Percentiles rank a stretch among this genome's conserved stretches.
Evolutionary conservation across 148 eudicot species (phyloP).

Genomic region (Polygonum aviculare): DNA sequence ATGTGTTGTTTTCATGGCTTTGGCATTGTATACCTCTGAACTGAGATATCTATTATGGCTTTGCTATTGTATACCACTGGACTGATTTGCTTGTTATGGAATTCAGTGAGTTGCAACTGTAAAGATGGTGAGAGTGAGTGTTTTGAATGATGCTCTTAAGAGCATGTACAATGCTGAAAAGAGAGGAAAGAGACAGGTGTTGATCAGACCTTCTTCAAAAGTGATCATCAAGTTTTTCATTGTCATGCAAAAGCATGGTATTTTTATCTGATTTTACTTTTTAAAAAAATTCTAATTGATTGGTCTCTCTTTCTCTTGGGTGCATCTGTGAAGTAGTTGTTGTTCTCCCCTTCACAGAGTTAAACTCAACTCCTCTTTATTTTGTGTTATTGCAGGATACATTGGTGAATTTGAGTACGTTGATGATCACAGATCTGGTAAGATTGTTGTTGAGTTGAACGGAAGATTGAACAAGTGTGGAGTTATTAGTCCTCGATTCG

Average conservation of each 20-base stretch:
- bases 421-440: conserved; percentile 38
- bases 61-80: background rate
- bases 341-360: background rate
- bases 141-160: conserved; percentile 55
- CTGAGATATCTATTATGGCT: too few relatives aligned
- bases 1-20: background rate
- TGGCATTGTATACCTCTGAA: background rate
- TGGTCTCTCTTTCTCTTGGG: background rate
- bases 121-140: conserved; percentile 53
- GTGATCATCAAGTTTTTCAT: conserved; percentile 51
- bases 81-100: background rate
- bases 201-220: conserved; percentile 59
- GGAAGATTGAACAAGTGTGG: conserved; percentile 49
- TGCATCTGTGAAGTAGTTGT: background rate
- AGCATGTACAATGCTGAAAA: conserved; percentile 59
- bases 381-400: conserved; percentile 19
- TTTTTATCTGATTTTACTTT: background rate
- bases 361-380: background rate
- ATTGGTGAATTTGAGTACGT: conserved; percentile 43
- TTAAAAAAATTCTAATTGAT: too few relatives aligned
- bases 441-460: conserved; percentile 37
- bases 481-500: conserved; percentile 53
- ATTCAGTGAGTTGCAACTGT: conserved; percentile 8
- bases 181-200: conserved; percentile 53
- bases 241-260: conserved; percentile 63